Evolutionary conservation across 768 basidiomycete genomes (phyloP), one percentile per base, ranked within the genome.

Genomic region (Lentinus tigrinus): DNA sequence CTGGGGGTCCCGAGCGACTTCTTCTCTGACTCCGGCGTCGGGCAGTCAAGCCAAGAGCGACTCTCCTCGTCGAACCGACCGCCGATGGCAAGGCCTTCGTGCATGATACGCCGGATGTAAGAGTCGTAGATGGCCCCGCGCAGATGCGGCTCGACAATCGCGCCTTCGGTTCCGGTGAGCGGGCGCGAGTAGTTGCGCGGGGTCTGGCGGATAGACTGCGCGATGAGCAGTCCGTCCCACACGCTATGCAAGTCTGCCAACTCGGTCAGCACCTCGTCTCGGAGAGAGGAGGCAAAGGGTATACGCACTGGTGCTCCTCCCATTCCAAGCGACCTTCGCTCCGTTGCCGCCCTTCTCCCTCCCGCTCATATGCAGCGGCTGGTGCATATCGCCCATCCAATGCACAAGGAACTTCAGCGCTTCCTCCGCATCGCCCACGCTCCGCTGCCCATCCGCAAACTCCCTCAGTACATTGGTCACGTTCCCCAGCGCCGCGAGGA

Each of bases 381-480:
- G 87, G 66, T 97, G 96, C 79, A 96, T 78, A 70, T 98, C 96
- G 0, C 96, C 95, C 11, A 97, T 54, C 65, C 93, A 98, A 72
- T 99, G 97, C 28, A 95, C 82, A 31, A 99, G 76, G 77, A 97
- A 99, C 71, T 91, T 90, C 65, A 98, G 77, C 2, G 96, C 91
- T 65, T 93, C 90, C 66, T 88, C 85, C 2, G 85, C 85, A 2
- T 66, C 70, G n/a, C 53, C 60, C 19, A 47, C 54, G 39, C 16
- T 58, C 37, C 11, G 50, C 64, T 13, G 52, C 27, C 47, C 67
- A 69, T 49, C 70, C 6, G 40, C 54, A 51, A 58, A 60, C 36
- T 53, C 72, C 61, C 64, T 9, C 54, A 54, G 3, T 34, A 88
- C 77, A 19, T 67, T 72, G 0, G 91, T 91, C 36, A 86, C 85